Evolutionary conservation across 495 filamentous ascomycete genomes (phyloP).

Genomic region (Hypoxylon crocopeplum): DNA sequence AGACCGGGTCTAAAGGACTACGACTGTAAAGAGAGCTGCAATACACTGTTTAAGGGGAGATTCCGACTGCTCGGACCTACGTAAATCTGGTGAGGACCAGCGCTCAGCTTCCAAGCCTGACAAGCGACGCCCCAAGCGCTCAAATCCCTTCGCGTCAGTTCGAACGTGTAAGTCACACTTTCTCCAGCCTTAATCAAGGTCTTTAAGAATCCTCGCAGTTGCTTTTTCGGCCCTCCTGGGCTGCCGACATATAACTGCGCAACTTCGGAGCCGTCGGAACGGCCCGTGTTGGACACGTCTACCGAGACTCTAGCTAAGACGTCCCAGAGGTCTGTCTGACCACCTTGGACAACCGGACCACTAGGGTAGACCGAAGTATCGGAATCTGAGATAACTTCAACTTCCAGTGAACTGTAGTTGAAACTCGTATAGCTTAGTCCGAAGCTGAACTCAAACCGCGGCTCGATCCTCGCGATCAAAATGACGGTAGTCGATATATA

Average conservation of each 20-base stretch:
- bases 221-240: conserved; percentile 55
- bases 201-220: conserved; percentile 65
- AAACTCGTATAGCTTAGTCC: conserved; percentile 69
- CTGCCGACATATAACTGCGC: conserved; percentile 62
- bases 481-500: conserved; percentile 63
- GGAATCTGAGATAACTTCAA: too few species aligned
- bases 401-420: too few species aligned
- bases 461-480: conserved; percentile 62
- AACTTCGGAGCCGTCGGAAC: conserved; percentile 47
- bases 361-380: too few species aligned
- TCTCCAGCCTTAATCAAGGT: conserved; percentile 45
- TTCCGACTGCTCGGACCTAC: neutral
- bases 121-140: conserved; percentile 59
- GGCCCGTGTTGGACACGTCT: conserved; percentile 52
- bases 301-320: conserved; percentile 49
- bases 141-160: conserved; percentile 60
- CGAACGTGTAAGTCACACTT: conserved; percentile 47
- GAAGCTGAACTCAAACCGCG: conserved; percentile 67
- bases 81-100: neutral
- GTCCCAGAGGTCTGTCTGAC: conserved; percentile 56
- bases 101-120: conserved; percentile 54
- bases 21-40: too few species aligned
- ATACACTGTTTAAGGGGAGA: neutral
- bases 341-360: conserved; percentile 51
- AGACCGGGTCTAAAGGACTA: too few species aligned